These are phyloP conservation scores for Kwoniella mangroviensis DNA, from an alignment of 768 basidiomycete species.

Conservation along the genomic window DNA sequence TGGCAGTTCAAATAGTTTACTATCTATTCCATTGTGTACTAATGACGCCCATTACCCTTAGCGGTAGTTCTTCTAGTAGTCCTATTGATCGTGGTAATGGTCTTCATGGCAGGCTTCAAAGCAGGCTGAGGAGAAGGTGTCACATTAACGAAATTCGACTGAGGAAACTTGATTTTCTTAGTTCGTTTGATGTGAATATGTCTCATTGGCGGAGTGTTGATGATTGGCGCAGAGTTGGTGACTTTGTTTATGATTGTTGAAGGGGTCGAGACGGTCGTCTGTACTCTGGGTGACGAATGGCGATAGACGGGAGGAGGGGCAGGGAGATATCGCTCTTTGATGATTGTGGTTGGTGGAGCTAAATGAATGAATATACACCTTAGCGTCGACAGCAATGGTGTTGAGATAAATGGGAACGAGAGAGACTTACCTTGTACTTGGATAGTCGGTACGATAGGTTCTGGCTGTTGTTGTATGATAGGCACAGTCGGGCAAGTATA, in stretches of 20 bases:
- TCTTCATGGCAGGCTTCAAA: background rate
- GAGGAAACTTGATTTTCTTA: slow-evolving; percentile 4
- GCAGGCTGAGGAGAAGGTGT: background rate
- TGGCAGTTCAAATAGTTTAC: background rate
- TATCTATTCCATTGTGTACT: background rate
- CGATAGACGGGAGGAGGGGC: slow-evolving; percentile 1
- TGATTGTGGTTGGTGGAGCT: background rate
- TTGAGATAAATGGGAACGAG: no score
- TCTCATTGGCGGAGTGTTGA: slow-evolving; percentile 6
- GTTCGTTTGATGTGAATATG: slow-evolving; percentile 4
- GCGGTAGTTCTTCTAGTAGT: slow-evolving; percentile 1
- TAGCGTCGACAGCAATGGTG: no score
- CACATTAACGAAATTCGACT: background rate
- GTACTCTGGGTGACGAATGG: slow-evolving; percentile 8
- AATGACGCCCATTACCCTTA: background rate
- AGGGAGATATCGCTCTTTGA: slow-evolving; percentile 13
- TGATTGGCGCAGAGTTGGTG: slow-evolving; percentile 8
- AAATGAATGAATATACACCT: no score
- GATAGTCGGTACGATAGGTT: slow-evolving; percentile 1
- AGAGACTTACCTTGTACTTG: slow-evolving; percentile 8
- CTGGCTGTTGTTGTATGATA: slow-evolving; percentile 2
- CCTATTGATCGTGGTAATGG: slow-evolving; percentile 10
- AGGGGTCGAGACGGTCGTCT: slow-evolving; percentile 2
- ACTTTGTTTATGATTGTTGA: slow-evolving; percentile 12
- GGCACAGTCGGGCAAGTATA: slow-evolving; percentile 3